Base-by-base conservation (phyloP, 116 monocot species). In the Dioscorea cayenensis region DNA sequence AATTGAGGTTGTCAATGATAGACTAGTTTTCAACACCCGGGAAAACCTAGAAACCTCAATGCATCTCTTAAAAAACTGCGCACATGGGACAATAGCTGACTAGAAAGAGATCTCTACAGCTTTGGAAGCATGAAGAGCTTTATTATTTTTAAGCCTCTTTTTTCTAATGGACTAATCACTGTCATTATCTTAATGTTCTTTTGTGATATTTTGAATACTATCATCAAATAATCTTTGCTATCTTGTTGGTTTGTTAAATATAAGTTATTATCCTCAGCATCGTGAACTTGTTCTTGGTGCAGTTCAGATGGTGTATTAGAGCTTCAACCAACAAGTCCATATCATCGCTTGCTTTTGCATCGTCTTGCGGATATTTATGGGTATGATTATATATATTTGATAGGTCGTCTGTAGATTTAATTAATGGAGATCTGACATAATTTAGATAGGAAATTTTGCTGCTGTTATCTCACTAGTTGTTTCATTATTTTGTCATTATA, bases 361-460 rank as follows among this genome's bases (percentile, higher is more conserved):
- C 92, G 95, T 23, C 92, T 95, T 74, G 89, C 95, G 18, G 95
- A 95, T 62, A 95, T 92, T 35, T 95, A 82, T 77, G 92, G 95
- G 95, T 95, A 76, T 72, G 32, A 48, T 43, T 38, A 1, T 60
- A n/a, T 28, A 2, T 72, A n/a, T 23, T 63, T 28, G 12, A 11
- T 37, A 6, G 16, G 29, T 27, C 7, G 16, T 28, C n/a, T 20
- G 21, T 64, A 13, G 6, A 2, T 20, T 16, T n/a, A 18, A n/a
- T 55, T 12, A 27, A 43, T 37, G 14, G 23, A 22, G 7, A 28
- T 64, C 37, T 62, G 8, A 5, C 1, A 21, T 21, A 66, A 36
- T 35, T 38, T 38, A 75, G 27, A 1, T 23, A 4, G 20, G 3
- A 65, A 51, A 28, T 66, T 4, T 38, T 23, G 68, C 68, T 48